Percentiles rank a stretch among this genome's conserved stretches.
phyloP scores from a whole-genome alignment of 257 asterid genomes.

The Plantago elongata region DNA sequence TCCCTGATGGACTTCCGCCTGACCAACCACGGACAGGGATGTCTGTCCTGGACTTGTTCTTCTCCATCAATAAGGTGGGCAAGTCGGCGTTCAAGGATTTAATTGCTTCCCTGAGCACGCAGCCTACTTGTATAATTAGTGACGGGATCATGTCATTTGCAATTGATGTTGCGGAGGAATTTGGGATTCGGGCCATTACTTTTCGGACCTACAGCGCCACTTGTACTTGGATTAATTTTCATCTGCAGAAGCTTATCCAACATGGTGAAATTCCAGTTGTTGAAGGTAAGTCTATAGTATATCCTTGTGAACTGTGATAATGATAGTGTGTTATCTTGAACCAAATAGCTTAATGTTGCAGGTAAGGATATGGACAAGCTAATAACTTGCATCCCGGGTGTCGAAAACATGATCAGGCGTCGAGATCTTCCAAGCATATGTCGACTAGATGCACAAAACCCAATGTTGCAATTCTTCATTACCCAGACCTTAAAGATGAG shows the following conservation, averaged over 20 bases:
- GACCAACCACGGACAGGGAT: conserved; percentile 33
- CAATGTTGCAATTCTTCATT: conserved; percentile 24
- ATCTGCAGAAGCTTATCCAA: conserved; percentile 29
- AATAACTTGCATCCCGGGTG: conserved; percentile 27
- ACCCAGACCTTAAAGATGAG: conserved; percentile 27
- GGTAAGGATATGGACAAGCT: conserved; percentile 30
- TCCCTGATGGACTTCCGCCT: conserved; percentile 40
- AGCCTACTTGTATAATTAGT: conserved; percentile 34
- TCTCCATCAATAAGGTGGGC: conserved; percentile 16
- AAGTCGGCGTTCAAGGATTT: conserved; percentile 19
- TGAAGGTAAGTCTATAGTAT: conserved; percentile 22
- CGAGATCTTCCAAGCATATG: conserved; percentile 39
- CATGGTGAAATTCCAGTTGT: conserved; percentile 31
- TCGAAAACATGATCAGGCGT: conserved; percentile 29
- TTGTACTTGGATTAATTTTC: conserved; percentile 35
- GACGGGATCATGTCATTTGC: conserved; percentile 48
- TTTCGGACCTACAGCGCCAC: conserved; percentile 42
- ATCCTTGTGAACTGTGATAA: neutral
- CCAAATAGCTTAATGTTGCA: conserved; percentile 1
- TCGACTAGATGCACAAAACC: conserved; percentile 16
- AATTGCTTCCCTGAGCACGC: conserved; percentile 23
- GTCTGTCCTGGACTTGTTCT: conserved; percentile 17
- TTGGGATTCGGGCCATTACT: conserved; percentile 33
- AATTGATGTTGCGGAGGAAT: conserved; percentile 35
- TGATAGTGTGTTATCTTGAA: neutral